Conservation (phyloP, 2,329 filamentous ascomycete species). For the Colletotrichum orchidophilum region DNA sequence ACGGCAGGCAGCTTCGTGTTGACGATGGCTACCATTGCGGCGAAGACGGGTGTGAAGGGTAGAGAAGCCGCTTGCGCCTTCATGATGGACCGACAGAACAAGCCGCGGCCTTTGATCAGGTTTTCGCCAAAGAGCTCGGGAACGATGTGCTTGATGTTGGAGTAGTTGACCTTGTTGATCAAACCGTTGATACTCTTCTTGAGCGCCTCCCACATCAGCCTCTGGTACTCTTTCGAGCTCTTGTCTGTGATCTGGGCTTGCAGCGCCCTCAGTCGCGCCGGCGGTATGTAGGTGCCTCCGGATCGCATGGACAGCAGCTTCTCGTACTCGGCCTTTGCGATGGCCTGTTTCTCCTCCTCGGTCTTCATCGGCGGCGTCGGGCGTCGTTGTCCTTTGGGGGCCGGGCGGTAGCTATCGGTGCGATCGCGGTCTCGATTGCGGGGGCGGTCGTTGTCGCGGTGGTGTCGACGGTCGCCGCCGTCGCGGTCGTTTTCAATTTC, state of each 20-base stretch:
- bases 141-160: slow-evolving; percentile 97
- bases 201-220: slow-evolving; percentile 98
- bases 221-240: slow-evolving; percentile 94
- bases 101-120: slow-evolving; percentile 85
- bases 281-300: slow-evolving; percentile 95
- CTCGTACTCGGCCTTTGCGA: slow-evolving; percentile 91
- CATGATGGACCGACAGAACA: slow-evolving; percentile 97
- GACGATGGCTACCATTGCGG: slow-evolving; percentile 93
- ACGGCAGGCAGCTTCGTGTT: slow-evolving; percentile 97
- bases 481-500: slow-evolving; percentile 40
- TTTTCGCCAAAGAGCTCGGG: slow-evolving; percentile 97
- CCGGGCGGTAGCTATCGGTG: slow-evolving; percentile 61
- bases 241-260: slow-evolving; percentile 98
- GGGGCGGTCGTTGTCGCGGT: slow-evolving; percentile 37
- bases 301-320: slow-evolving; percentile 92
- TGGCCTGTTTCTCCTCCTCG: slow-evolving; percentile 87
- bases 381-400: slow-evolving; percentile 41
- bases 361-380: slow-evolving; percentile 58
- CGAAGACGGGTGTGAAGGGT: slow-evolving; percentile 96
- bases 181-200: slow-evolving; percentile 99
- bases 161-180: slow-evolving; percentile 99
- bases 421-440: slow-evolving; percentile 51
- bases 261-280: slow-evolving; percentile 86
- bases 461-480: slow-evolving; percentile 59
- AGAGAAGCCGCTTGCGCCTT: slow-evolving; percentile 96